Conservation (phyloP, 495 filamentous ascomycete species). For the Aspergillus heteromorphus region DNA sequence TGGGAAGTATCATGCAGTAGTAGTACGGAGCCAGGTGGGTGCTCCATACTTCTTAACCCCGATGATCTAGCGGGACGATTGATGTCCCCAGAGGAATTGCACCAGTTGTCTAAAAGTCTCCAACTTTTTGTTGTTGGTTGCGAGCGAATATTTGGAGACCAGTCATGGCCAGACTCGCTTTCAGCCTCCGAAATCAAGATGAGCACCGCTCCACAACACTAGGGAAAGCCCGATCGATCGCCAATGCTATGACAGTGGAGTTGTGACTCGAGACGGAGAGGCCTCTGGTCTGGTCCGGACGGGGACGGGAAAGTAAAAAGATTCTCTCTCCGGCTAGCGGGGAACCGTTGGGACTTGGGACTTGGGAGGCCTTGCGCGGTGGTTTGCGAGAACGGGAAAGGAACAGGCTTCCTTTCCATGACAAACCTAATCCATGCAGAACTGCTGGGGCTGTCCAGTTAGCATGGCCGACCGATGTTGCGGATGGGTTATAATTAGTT, state of each 20-base stretch:
- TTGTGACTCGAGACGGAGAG: not conserved
- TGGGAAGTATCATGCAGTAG: too few species aligned
- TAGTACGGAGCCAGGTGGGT: too few species aligned
- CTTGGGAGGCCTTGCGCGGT: not conserved
- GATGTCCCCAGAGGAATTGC: too few species aligned
- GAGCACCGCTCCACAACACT: not conserved
- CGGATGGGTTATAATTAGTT: not conserved
- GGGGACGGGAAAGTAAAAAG: not conserved
- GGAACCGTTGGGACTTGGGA: not conserved
- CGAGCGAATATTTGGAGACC: too few species aligned
- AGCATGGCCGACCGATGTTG: not conserved
- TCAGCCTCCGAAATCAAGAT: not conserved
- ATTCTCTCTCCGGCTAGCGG: not conserved
- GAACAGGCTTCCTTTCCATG: not conserved
- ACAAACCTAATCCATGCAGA: not conserved
- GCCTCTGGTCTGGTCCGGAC: too few species aligned
- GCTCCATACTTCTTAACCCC: too few species aligned
- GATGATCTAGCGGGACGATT: too few species aligned
- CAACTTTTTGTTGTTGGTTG: too few species aligned
- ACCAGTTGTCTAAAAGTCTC: too few species aligned
- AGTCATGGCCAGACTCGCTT: too few species aligned
- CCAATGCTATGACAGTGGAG: not conserved
- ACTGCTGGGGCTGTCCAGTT: not conserved
- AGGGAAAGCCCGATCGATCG: not conserved
- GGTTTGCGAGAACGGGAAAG: not conserved